Conservation (phyloP, 352 stramenopile genomes). For the Phytophthora sansomeana region DNA sequence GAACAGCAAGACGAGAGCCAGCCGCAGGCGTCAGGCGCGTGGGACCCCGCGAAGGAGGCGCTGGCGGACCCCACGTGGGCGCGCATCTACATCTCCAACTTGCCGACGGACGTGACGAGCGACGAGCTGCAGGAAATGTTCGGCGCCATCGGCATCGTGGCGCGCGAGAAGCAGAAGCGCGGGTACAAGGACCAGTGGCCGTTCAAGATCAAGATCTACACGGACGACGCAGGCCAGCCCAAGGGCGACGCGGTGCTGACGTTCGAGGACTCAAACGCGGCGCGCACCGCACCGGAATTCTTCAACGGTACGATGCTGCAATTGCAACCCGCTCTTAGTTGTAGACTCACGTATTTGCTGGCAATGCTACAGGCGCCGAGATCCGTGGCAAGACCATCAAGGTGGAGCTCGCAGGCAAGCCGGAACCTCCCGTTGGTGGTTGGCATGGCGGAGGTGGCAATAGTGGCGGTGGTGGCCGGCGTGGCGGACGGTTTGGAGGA, state of each 20-base stretch:
- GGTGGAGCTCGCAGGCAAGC: constrained; percentile 85
- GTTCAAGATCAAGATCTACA: constrained; percentile 93
- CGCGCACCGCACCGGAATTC: constrained; percentile 80
- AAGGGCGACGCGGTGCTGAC: constrained; percentile 90
- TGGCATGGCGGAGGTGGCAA: constrained; percentile 67
- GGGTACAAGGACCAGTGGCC: constrained; percentile 91
- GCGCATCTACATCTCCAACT: constrained; percentile 89
- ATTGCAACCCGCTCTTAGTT: constrained; percentile 3
- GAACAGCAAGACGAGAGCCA: constrained; percentile 36
- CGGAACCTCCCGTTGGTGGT: constrained; percentile 76
- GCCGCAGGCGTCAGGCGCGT: constrained; percentile 53
- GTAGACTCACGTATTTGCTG: constrained; percentile 8
- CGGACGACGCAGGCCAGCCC: constrained; percentile 66
- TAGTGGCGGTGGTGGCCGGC: constrained; percentile 45
- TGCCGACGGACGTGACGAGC: constrained; percentile 76
- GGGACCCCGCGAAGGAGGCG: constrained; percentile 80
- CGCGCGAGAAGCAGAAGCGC: constrained; percentile 87
- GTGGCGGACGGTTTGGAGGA: constrained; percentile 52
- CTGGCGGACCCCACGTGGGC: constrained; percentile 84
- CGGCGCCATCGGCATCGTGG: constrained; percentile 82
- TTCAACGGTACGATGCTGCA: constrained; percentile 69
- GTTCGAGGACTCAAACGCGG: constrained; percentile 88
- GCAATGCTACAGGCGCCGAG: constrained; percentile 52
- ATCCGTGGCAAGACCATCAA: constrained; percentile 88
- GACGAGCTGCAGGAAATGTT: constrained; percentile 90